Conservation (phyloP, 2,329 filamentous ascomycete genomes). For the Trichoderma hamatum region DNA sequence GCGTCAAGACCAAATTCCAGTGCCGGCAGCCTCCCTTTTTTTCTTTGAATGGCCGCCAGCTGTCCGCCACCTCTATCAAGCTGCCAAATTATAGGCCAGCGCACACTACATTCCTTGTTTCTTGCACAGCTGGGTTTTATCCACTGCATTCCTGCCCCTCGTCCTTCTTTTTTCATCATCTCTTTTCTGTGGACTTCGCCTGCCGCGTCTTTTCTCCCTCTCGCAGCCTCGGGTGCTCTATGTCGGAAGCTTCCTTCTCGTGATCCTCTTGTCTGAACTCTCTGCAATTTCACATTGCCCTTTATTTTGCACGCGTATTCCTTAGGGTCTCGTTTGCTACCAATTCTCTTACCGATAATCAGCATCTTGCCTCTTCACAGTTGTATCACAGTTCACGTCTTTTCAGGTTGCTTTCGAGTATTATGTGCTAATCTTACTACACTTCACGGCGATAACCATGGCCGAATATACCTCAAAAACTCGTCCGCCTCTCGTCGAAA, state of each 20-base stretch:
- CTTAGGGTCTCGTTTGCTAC: conserved; percentile 10
- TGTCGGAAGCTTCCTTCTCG: conserved; percentile 13
- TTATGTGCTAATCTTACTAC: conserved; percentile 42
- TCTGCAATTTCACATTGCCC: conserved; percentile 3
- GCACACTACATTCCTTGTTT: conserved; percentile 32
- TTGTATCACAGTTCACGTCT: not conserved
- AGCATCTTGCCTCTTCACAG: conserved; percentile 16
- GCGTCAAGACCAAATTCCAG: conserved; percentile 26
- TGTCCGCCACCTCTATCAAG: conserved; percentile 1
- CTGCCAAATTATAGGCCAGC: conserved; percentile 27
- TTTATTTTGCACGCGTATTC: not conserved
- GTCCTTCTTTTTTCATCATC: conserved; percentile 3
- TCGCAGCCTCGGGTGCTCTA: conserved; percentile 2
- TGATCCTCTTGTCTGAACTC: not conserved
- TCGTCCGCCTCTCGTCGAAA: conserved; percentile 52
- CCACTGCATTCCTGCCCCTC: conserved; percentile 23
- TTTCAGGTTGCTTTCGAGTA: conserved; percentile 32
- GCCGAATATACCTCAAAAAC: conserved; percentile 39
- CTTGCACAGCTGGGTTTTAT: conserved; percentile 9
- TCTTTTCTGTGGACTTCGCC: conserved; percentile 25
- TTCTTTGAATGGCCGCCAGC: conserved; percentile 17
- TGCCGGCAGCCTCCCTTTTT: conserved; percentile 21
- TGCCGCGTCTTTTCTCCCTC: conserved; percentile 22
- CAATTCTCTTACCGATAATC: conserved; percentile 20
- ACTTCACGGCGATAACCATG: conserved; percentile 33